Evolutionary conservation across 768 basidiomycete species (phyloP), one percentile per base, ranked within the genome.

Genomic region (Dictyophora rubrovolvata): DNA sequence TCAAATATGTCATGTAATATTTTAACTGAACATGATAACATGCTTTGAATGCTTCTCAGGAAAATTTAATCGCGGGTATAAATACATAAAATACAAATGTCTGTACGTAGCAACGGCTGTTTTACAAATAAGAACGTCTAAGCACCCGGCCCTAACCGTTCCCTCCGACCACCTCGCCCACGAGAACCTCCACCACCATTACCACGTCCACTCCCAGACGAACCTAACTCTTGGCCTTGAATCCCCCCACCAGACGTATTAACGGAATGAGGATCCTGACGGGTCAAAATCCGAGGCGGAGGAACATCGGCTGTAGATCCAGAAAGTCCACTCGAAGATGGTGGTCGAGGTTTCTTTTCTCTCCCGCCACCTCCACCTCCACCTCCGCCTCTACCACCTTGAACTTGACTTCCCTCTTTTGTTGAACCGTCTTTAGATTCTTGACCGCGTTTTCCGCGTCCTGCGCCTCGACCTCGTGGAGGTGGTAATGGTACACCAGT

Each of bases 101-200:
- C 4, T 28, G 28, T 28, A 7, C 7, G 7, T 28, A 28, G 28
- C 28, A 7, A 28, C n/a, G n/a, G n/a, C n/a, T n/a, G n/a, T 28
- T 7, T 28, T 28, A 28, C 28, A 28, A 28, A 28, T 28, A 2
- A 28, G 28, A 28, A 28, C 28, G 28, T 28, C 28, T 28, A 28
- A 28, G 28, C 28, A 28, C 4, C 7, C 7, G 28, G 28, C 28
- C 2, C 4, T 12, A 4, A 4, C 10, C 42, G 42, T 42, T 42
- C 42, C 11, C 42, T 42, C n/a, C 42, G 4, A 4, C 42, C 42
- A 42, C 42, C 42, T 42, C 42, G 53, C 10, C 61, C 70, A 20
- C 73, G 67, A 1, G 73, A 63, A n/a, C 70, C 67, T n/a, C 68
- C 62, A 0, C 69, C 70, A 34, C 71, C 48, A n/a, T 66, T 55